Evolutionary conservation across 345 rosid genomes (phyloP).

Genomic region (Geranium rotundifolium): DNA sequence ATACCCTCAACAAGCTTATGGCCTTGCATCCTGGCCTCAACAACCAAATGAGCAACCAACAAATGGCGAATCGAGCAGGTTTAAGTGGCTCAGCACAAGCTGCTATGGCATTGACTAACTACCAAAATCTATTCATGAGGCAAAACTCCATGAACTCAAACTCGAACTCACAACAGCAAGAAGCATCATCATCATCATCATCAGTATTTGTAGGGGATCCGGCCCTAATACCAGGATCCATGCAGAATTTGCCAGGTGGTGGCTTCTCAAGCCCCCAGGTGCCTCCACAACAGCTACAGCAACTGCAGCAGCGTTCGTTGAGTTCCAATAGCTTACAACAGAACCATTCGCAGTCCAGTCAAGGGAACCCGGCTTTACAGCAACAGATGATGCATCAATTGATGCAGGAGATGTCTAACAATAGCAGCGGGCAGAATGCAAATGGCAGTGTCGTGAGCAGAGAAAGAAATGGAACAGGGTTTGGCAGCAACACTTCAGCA

Average conservation of each 20-base stretch:
- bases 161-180: constrained; percentile 49
- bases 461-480: constrained; percentile 25
- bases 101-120: constrained; percentile 61
- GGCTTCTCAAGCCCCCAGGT: constrained; percentile 38
- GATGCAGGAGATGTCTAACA: constrained; percentile 62
- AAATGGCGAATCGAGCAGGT: constrained; percentile 45
- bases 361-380: constrained; percentile 53
- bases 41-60: constrained; percentile 32
- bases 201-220: constrained; percentile 52
- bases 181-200: constrained; percentile 40
- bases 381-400: constrained; percentile 82
- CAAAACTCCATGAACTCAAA: constrained; percentile 74
- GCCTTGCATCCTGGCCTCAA: constrained; percentile 50
- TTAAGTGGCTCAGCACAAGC: constrained; percentile 73
- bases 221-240: constrained; percentile 39
- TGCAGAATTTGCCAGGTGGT: constrained; percentile 43
- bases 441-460: constrained; percentile 14
- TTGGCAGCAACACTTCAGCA: constrained; percentile 30
- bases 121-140: constrained; percentile 62
- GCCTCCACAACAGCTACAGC: constrained; percentile 41
- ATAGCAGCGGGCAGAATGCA: constrained; percentile 31
- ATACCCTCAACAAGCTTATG: constrained; percentile 72
- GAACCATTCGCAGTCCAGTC: constrained; percentile 37
- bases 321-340: constrained; percentile 17
- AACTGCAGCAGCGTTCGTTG: constrained; percentile 38